Percentiles rank a stretch among this genome's conserved stretches.
These are phyloP conservation scores for Clitopilus passeckerianus DNA, from an alignment of 768 basidiomycete species.

Conservation along the genomic window DNA sequence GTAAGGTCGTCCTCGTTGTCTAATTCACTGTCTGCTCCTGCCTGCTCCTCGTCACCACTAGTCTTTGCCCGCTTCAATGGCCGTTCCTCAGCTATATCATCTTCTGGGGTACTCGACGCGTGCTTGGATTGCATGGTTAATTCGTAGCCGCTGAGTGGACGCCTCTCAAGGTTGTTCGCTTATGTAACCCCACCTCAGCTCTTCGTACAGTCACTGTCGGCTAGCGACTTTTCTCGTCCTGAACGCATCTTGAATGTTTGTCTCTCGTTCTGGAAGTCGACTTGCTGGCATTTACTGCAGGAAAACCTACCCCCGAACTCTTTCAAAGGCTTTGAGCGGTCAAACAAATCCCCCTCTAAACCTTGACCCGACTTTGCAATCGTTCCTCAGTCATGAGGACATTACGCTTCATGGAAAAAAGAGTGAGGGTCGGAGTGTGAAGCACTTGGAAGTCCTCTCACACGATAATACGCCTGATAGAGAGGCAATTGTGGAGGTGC, in stretches of 20 bases:
- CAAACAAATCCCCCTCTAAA: slow-evolving; percentile 57
- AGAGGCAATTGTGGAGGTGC: slow-evolving; percentile 22
- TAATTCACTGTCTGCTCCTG: slow-evolving; percentile 22
- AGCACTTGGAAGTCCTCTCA: not conserved
- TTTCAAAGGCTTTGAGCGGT: slow-evolving; percentile 8
- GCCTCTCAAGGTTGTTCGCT: not conserved
- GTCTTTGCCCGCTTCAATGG: slow-evolving; percentile 30
- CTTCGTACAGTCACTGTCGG: not conserved
- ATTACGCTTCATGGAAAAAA: slow-evolving; percentile 46
- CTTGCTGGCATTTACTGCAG: not conserved
- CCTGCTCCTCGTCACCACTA: slow-evolving; percentile 8
- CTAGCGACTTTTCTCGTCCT: too few species aligned
- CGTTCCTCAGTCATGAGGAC: slow-evolving; percentile 63
- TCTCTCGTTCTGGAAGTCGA: slow-evolving; percentile 3
- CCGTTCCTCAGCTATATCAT: slow-evolving; percentile 13
- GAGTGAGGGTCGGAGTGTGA: slow-evolving; percentile 19
- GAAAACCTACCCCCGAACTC: not conserved
- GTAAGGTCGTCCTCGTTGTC: slow-evolving; percentile 32
- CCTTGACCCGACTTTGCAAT: slow-evolving; percentile 61
- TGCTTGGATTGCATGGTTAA: not conserved
- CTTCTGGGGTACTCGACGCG: not conserved
- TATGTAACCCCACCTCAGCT: not conserved
- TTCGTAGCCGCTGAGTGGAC: too few species aligned
- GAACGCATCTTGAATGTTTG: slow-evolving; percentile 7
- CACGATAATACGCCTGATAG: slow-evolving; percentile 14